Base-by-base conservation (phyloP, 306 rosid species). In the Fagus crenata region DNA sequence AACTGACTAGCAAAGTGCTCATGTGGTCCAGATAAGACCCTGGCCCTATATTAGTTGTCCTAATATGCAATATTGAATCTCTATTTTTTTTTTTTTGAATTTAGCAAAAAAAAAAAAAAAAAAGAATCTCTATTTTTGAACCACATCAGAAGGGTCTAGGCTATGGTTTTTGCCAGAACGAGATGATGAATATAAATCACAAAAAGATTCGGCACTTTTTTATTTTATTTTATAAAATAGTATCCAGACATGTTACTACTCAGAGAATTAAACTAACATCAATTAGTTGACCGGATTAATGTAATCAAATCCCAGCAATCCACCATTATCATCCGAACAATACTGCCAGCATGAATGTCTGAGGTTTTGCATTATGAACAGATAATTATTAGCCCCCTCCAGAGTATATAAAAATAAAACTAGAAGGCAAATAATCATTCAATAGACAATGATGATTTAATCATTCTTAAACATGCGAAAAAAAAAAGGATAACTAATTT, bases 221-320 rank as follows among this genome's bases (percentile, higher is more conserved):
- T 22, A 22, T 22, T 22, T 22, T n/a, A n/a, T n/a, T 77, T 55
- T 36, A 55, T 77, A 22, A 8, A 1, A 46, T 46, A 46, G 7
- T 60, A 71, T 78, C 76, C 76, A 15, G 22, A 6, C 49, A 65
- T 37, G 49, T 37, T 59, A 70, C 41, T 13, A 15, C 4, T 18
- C 5, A 59, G 32, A 69, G 59, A 41, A 77, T 41, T 69, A 15
- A 7, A 55, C 51, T 13, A 43, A 33, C 7, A 56, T 18, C 37
- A 13, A 40, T 41, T 42, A 69, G 74, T 77, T 55, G 75, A 77
- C 81, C 54, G 46, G 42, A 71, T 78, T 78, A 58, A 70, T 78
- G 0, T 54, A 69, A 77, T 69, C 56, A 53, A 55, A 53, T 69
- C 43, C 67, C 80, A 68, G 46, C 2, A 77, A 22, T 41, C 55